Percentiles rank a stretch among this genome's conserved stretches.
Conservation (phyloP, 495 filamentous ascomycete genomes). For the Hyphodiscus hymeniophilus region DNA sequence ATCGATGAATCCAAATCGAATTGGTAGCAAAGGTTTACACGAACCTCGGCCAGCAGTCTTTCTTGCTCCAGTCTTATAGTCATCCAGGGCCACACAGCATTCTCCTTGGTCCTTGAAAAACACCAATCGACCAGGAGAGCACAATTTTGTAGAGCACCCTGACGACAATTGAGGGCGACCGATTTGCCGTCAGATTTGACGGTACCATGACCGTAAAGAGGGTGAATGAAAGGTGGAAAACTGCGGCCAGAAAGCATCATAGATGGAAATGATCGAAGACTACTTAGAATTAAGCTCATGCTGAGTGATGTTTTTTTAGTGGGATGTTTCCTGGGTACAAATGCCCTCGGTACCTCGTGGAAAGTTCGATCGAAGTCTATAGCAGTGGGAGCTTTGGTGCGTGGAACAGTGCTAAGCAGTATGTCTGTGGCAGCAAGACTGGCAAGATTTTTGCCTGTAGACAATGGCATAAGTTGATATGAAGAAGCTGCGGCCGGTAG, state of each 20-base stretch:
- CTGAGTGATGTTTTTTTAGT: not conserved
- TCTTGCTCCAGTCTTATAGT: slow-evolving; percentile 8
- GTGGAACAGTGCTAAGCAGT: not conserved
- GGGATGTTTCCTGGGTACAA: not conserved
- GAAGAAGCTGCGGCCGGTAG: not conserved
- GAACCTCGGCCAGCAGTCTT: not conserved
- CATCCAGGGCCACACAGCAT: slow-evolving; percentile 9
- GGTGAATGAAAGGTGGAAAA: slow-evolving; percentile 10
- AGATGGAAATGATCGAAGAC: slow-evolving; percentile 1
- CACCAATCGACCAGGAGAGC: slow-evolving; percentile 2
- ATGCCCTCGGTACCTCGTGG: not conserved
- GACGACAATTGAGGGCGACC: not conserved
- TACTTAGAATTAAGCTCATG: not conserved
- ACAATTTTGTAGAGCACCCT: slow-evolving; percentile 2
- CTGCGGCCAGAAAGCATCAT: not conserved
- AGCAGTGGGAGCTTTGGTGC: not conserved
- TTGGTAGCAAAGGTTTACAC: not conserved
- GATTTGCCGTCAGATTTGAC: not conserved
- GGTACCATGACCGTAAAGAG: not conserved
- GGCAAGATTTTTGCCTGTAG: not conserved
- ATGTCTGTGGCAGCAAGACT: not conserved
- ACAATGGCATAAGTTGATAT: not conserved
- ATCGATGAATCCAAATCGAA: not conserved
- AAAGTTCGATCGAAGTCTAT: not conserved
- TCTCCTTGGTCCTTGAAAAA: slow-evolving; percentile 5